Conservation (phyloP, 2,329 filamentous ascomycete genomes). For the Penicillium sp. region DNA sequence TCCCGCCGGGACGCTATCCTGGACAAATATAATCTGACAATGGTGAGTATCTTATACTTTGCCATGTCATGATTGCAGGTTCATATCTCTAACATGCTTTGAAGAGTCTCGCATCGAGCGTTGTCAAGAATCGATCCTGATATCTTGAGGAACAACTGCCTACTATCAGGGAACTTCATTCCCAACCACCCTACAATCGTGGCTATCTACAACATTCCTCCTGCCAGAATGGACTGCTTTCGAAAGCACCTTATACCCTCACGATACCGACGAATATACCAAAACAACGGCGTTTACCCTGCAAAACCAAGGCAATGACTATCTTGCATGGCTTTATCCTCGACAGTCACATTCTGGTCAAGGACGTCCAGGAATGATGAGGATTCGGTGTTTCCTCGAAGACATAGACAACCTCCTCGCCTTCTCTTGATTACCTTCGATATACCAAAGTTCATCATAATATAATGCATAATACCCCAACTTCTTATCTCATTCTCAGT, state of each 20-base stretch:
- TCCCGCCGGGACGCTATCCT: constrained; percentile 18
- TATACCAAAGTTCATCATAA: no score
- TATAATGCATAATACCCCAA: no score
- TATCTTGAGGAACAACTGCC: background rate
- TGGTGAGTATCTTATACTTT: background rate
- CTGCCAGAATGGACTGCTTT: background rate
- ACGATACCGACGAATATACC: background rate
- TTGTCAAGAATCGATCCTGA: background rate
- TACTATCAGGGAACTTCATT: background rate
- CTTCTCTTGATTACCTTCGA: background rate
- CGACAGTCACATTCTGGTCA: background rate
- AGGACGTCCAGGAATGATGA: background rate
- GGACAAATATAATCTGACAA: constrained; percentile 10
- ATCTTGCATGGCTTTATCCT: background rate
- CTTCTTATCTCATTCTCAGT: background rate
- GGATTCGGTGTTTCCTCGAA: background rate
- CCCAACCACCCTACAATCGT: background rate
- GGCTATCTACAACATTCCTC: background rate
- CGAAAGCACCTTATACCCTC: background rate
- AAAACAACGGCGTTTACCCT: background rate
- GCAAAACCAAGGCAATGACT: background rate
- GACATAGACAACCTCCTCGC: background rate
- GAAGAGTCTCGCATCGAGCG: background rate
- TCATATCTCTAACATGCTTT: background rate
- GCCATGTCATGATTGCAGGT: background rate